A percentile compares a stretch with the other conserved stretches of the same genome.
phyloP scores from a whole-genome alignment of 176 grass and related monocot genomes.

The maize (Zea mays) region Zm-B73-REFERENCE-NAM-5.0 NC_050096.1:270085501-270086000 shows the following conservation, averaged over 20 bases:
- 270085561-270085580: conserved; percentile 9
- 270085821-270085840: neutral
- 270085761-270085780: neutral
- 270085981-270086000: neutral
- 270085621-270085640: neutral
- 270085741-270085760: neutral
- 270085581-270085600: neutral
- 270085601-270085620: neutral
- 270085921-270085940: neutral
- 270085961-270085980: neutral
- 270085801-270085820: neutral
- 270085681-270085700: neutral
- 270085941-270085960: neutral
- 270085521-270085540: conserved; percentile 27
- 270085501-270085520: neutral
- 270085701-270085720: neutral
- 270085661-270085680: neutral
- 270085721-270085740: neutral
- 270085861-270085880: neutral
- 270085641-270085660: neutral
- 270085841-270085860: neutral
- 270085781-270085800: neutral
- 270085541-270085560: neutral
- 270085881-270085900: neutral
- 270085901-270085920: conserved; percentile 3